A percentile compares a stretch with the other conserved stretches of the same genome.
Evolutionary conservation across 2,329 filamentous ascomycete genomes (phyloP).

Genomic region (Ilyonectria sp.): DNA sequence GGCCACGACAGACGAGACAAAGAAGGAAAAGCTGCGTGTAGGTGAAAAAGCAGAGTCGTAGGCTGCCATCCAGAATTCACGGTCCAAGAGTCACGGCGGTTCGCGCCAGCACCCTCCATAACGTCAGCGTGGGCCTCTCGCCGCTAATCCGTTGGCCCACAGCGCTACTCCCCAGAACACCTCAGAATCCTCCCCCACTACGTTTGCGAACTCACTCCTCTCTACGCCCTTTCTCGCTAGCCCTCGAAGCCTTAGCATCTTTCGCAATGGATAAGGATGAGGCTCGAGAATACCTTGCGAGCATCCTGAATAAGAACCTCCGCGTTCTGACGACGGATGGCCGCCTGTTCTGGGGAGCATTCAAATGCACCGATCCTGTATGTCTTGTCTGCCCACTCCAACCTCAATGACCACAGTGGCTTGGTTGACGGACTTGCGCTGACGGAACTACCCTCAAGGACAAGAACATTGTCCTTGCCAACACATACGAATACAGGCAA

Average conservation of each 20-base stretch:
- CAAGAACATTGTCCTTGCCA: slow-evolving; percentile 87
- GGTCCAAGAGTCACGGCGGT: slow-evolving; percentile 6
- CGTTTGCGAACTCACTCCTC: slow-evolving; percentile 19
- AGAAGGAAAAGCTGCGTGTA: neutral
- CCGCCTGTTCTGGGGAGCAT: slow-evolving; percentile 89
- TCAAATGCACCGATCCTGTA: slow-evolving; percentile 96
- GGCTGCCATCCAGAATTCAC: slow-evolving; percentile 28
- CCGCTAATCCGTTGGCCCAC: slow-evolving; percentile 35
- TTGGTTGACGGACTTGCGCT: neutral
- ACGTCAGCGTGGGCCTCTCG: slow-evolving; percentile 44
- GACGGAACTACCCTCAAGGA: slow-evolving; percentile 70
- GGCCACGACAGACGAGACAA: neutral
- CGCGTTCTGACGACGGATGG: slow-evolving; percentile 86
- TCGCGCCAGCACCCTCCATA: slow-evolving; percentile 29
- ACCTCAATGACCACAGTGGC: neutral
- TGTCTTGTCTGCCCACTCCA: slow-evolving; percentile 48
- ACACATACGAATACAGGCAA: slow-evolving; percentile 90
- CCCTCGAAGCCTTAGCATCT: slow-evolving; percentile 11
- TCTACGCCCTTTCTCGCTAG: slow-evolving; percentile 14
- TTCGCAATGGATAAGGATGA: slow-evolving; percentile 64
- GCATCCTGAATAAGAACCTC: slow-evolving; percentile 83
- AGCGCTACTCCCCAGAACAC: slow-evolving; percentile 8
- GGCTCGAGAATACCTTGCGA: slow-evolving; percentile 70
- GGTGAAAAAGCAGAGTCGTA: neutral
- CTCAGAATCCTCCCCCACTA: slow-evolving; percentile 28